Conservation (phyloP, 2,329 filamentous ascomycete species). For the Colletotrichum cuscutae region DNA sequence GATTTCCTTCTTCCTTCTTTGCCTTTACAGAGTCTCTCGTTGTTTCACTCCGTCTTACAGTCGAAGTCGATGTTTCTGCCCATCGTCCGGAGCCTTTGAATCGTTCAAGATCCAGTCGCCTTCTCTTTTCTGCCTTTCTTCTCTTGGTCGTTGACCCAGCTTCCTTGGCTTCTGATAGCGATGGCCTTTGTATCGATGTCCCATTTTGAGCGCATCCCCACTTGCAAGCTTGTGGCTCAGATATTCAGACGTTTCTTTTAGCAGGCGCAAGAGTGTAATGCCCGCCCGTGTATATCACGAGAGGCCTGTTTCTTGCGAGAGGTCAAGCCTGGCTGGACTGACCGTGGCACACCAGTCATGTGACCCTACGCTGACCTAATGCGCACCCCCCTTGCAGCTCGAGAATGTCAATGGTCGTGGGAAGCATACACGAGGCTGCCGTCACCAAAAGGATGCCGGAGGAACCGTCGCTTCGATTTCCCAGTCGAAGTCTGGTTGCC, state of each 20-base stretch:
- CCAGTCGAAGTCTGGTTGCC: slow-evolving; percentile 30
- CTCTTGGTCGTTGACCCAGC: not conserved
- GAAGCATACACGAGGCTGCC: not conserved
- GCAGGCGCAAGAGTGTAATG: not conserved
- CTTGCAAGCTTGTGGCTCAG: not conserved
- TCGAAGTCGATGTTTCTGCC: not conserved
- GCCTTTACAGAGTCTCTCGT: not conserved
- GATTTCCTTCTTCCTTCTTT: not conserved
- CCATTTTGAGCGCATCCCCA: not conserved
- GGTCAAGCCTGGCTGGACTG: not conserved
- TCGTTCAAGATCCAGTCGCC: not conserved
- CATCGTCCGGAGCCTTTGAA: not conserved
- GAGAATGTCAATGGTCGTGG: not conserved
- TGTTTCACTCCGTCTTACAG: not conserved
- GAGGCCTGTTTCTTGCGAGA: not conserved
- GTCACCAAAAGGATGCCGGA: not conserved
- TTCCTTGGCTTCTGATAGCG: not conserved
- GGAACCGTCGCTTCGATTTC: not conserved
- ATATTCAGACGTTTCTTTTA: not conserved
- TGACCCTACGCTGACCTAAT: not conserved
- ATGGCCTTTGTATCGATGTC: not conserved
- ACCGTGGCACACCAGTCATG: not conserved
- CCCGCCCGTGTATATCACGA: not conserved
- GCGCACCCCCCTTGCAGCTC: not conserved
- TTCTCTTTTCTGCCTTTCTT: not conserved